Evolutionary conservation across 2,329 filamentous ascomycete species (phyloP).

Genomic region (Xylaria digitata): DNA sequence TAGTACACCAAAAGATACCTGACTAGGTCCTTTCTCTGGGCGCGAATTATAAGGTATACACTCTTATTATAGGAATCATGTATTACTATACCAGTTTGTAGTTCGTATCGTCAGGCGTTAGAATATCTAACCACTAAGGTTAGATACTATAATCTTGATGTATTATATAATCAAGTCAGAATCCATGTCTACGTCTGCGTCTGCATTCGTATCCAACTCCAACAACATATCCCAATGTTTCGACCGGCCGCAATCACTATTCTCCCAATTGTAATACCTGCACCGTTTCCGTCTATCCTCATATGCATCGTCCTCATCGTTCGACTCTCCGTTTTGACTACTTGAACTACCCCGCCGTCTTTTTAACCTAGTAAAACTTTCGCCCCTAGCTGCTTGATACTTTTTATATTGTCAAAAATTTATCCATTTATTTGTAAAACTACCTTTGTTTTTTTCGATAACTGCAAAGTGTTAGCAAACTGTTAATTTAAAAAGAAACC

Average conservation of each 20-base stretch:
- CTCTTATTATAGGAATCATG: too few species aligned
- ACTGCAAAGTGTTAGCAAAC: constrained; percentile 1
- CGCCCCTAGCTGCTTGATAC: neutral
- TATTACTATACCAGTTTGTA: too few species aligned
- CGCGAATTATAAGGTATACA: too few species aligned
- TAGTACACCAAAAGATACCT: too few species aligned
- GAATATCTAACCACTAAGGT: too few species aligned
- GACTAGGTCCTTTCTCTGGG: too few species aligned
- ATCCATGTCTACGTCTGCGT: too few species aligned
- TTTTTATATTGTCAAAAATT: neutral
- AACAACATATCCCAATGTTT: neutral
- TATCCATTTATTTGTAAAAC: neutral
- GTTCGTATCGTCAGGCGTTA: too few species aligned
- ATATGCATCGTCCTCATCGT: constrained; percentile 2
- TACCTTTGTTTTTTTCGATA: neutral
- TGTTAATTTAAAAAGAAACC: neutral
- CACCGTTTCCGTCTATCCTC: neutral
- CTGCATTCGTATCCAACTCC: constrained; percentile 6
- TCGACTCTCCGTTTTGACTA: constrained; percentile 5
- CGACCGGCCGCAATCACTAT: neutral
- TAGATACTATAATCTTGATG: too few species aligned
- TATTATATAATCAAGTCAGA: too few species aligned
- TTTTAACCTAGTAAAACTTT: neutral
- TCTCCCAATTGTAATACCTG: neutral
- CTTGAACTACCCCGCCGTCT: constrained; percentile 9